A percentile compares a stretch with the other conserved stretches of the same genome.
Evolutionary conservation across 192 early-diverging fungal genomes (phyloP).

Genomic region (Coemansia sp.): DNA sequence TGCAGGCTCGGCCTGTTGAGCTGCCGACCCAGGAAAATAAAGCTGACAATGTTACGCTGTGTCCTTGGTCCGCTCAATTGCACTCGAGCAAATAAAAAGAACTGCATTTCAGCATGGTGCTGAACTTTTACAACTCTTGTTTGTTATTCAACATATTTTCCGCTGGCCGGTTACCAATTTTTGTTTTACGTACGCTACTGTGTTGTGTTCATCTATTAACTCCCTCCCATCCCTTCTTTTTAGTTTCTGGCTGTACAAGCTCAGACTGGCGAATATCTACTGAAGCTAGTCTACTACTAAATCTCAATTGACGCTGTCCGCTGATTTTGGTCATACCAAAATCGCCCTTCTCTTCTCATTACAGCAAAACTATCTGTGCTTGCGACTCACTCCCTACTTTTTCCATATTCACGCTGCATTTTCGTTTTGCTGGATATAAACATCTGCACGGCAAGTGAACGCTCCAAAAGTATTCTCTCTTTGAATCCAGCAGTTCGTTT

Average conservation of each 20-base stretch:
- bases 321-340: slow-evolving; percentile 10
- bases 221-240: neutral
- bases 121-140: neutral
- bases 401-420: neutral
- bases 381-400: slow-evolving; percentile 3
- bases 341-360: neutral
- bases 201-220: neutral
- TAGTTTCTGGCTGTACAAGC: neutral
- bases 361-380: neutral
- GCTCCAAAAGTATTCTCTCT: slow-evolving; percentile 2
- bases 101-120: neutral
- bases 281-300: neutral
- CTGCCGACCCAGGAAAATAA: neutral
- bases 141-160: neutral
- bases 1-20: neutral
- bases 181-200: neutral
- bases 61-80: neutral
- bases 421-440: slow-evolving; percentile 9
- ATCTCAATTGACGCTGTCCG: slow-evolving; percentile 1
- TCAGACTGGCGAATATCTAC: neutral
- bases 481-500: slow-evolving; percentile 6
- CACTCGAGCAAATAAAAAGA: neutral
- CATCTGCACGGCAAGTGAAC: slow-evolving; percentile 1
- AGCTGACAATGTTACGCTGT: neutral
- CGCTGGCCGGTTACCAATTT: neutral